Evolutionary conservation across 306 rosid species (phyloP).

Genomic region (Prunus mongolica): DNA sequence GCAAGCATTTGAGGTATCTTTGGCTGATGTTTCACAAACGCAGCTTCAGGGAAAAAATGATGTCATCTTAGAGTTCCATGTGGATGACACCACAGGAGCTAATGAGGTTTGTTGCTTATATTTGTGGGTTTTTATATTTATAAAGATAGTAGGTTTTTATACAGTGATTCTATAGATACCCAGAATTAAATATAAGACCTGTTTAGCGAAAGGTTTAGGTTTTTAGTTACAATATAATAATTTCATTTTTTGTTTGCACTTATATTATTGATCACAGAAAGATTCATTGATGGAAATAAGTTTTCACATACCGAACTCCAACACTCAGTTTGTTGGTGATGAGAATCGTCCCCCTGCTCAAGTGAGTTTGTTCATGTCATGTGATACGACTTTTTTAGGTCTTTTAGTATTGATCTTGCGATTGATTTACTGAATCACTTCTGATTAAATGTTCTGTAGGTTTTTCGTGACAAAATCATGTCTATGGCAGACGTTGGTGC

Average conservation of each 20-base stretch:
- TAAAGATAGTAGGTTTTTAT: background rate
- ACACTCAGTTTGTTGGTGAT: slow-evolving; percentile 96
- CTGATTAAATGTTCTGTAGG: slow-evolving; percentile 41
- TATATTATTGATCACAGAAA: slow-evolving; percentile 55
- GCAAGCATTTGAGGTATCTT: slow-evolving; percentile 98
- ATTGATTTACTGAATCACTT: slow-evolving; percentile 18
- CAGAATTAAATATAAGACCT: background rate
- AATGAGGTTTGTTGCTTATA: slow-evolving; percentile 61
- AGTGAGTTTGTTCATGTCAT: slow-evolving; percentile 39
- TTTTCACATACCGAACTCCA: slow-evolving; percentile 93
- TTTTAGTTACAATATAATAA: background rate
- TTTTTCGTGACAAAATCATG: slow-evolving; percentile 90
- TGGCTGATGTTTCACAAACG: slow-evolving; percentile 95
- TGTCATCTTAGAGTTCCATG: slow-evolving; percentile 90
- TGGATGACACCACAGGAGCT: slow-evolving; percentile 97
- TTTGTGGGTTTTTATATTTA: slow-evolving; percentile 2
- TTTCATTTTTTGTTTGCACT: background rate
- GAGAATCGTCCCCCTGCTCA: slow-evolving; percentile 93
- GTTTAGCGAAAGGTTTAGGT: background rate
- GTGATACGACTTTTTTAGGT: background rate
- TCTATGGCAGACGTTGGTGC: slow-evolving; percentile 94
- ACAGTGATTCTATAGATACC: background rate
- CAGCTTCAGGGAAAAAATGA: slow-evolving; percentile 96
- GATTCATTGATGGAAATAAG: slow-evolving; percentile 98
- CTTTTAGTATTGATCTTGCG: background rate